phyloP scores from a whole-genome alignment of 306 rosid species.

The Prunus salicina region DNA sequence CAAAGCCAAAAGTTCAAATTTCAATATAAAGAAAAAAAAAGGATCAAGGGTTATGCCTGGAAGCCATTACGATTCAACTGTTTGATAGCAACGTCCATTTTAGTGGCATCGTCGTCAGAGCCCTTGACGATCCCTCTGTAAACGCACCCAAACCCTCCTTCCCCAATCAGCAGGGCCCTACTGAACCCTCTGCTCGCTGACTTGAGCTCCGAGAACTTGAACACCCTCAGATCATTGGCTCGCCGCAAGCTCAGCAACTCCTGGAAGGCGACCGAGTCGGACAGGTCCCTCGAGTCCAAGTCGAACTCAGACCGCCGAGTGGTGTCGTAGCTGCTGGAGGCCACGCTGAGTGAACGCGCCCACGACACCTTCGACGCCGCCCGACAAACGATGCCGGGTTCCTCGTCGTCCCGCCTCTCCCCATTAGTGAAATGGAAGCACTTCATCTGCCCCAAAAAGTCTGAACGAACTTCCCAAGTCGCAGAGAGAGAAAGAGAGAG shows the following conservation, averaged over 20 bases:
- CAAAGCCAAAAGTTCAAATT: not conserved
- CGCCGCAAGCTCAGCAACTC: constrained; percentile 62
- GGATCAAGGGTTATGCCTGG: constrained; percentile 58
- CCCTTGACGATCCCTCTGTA: constrained; percentile 51
- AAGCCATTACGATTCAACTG: constrained; percentile 89
- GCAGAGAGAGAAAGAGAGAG: constrained; percentile 2
- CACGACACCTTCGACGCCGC: constrained; percentile 69
- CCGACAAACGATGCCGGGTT: constrained; percentile 42
- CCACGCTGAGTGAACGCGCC: constrained; percentile 91
- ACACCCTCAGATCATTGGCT: constrained; percentile 65
- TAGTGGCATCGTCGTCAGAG: constrained; percentile 6
- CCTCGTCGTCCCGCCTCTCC: constrained; percentile 45
- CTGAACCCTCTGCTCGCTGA: constrained; percentile 77
- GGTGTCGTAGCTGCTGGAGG: constrained; percentile 59
- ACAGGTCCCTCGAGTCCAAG: constrained; percentile 57
- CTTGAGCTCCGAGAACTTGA: constrained; percentile 73
- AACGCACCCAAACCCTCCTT: constrained; percentile 94
- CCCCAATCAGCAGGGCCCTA: constrained; percentile 70
- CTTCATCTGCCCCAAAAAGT: constrained; percentile 39
- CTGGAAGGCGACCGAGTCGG: constrained; percentile 54
- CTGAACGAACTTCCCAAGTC: not conserved
- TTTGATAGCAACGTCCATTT: constrained; percentile 76
- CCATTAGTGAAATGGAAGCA: constrained; percentile 82
- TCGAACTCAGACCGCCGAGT: constrained; percentile 61
- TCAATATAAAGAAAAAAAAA: not conserved